phyloP scores from a whole-genome alignment of 2,329 filamentous ascomycete species.

The Monosporascus ibericus region DNA sequence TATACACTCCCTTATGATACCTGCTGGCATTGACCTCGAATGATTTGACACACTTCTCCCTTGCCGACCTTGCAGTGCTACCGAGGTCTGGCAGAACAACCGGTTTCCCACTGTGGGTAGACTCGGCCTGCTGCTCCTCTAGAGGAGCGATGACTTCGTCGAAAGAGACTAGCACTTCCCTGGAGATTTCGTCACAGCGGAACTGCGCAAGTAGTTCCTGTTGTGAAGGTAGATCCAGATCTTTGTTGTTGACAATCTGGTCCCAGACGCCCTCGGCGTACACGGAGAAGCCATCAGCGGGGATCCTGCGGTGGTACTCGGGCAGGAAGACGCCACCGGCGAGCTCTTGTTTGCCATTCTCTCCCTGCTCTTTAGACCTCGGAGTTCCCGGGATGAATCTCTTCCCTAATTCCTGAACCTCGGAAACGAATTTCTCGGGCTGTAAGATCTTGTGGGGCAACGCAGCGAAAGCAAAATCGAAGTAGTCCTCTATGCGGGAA shows the following conservation, averaged over 20 bases:
- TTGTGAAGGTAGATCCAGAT: conserved; percentile 91
- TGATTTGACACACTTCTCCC: conserved; percentile 67
- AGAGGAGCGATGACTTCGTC: conserved; percentile 76
- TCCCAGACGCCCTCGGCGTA: conserved; percentile 97
- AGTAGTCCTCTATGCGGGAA: conserved; percentile 91
- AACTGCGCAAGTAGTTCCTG: conserved; percentile 96
- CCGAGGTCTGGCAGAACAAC: conserved; percentile 72
- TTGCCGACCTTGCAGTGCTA: conserved; percentile 62
- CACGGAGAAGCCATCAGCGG: conserved; percentile 90
- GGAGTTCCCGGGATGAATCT: conserved; percentile 80
- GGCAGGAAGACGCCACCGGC: conserved; percentile 81
- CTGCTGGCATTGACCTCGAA: conserved; percentile 88
- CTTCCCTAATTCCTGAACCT: conserved; percentile 71
- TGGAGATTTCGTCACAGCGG: conserved; percentile 91
- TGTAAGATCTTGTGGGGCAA: conserved; percentile 96
- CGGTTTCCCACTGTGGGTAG: conserved; percentile 64
- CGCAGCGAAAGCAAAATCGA: conserved; percentile 95
- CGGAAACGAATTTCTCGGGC: conserved; percentile 79
- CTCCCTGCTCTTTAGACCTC: conserved; percentile 54
- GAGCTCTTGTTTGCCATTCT: conserved; percentile 63
- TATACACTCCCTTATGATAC: conserved; percentile 95
- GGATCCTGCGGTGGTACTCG: conserved; percentile 92
- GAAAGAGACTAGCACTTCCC: conserved; percentile 80
- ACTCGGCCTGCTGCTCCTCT: conserved; percentile 78
- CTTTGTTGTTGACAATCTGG: conserved; percentile 98